Percentiles rank a stretch among this genome's conserved stretches.
Evolutionary conservation across 257 asterid genomes (phyloP).

Genomic region (Capsicum chinense): DNA sequence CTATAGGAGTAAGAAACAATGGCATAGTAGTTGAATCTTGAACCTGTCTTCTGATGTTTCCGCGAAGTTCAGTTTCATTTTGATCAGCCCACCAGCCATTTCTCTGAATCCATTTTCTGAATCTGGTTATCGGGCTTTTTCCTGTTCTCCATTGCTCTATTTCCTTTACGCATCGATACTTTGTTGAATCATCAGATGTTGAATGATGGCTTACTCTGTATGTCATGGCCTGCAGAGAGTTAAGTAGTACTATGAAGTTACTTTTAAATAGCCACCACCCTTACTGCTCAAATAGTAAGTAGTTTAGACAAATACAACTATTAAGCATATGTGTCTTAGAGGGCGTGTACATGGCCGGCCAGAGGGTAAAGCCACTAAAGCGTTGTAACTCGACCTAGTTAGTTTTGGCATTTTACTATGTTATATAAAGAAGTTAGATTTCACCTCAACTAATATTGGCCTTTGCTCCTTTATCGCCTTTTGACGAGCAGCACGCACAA

Average conservation of each 20-base stretch:
- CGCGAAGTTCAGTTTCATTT: conserved; percentile 60
- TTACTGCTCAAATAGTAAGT: no score
- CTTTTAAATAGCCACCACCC: no score
- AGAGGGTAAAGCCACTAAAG: no score
- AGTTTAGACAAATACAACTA: neutral
- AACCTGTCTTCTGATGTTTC: conserved; percentile 66
- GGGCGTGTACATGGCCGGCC: neutral
- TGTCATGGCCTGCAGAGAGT: conserved; percentile 59
- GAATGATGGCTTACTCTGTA: conserved; percentile 93
- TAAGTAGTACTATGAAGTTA: neutral
- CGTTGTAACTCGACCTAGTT: neutral
- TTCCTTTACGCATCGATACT: conserved; percentile 67
- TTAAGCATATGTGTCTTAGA: neutral
- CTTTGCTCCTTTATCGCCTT: conserved; percentile 68
- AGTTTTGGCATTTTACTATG: neutral
- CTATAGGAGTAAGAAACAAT: neutral
- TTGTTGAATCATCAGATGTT: conserved; percentile 92
- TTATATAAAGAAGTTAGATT: neutral
- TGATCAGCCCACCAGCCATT: conserved; percentile 85
- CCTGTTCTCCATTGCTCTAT: conserved; percentile 78
- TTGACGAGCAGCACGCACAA: conserved; percentile 71
- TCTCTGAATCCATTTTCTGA: conserved; percentile 73
- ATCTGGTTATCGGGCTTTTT: conserved; percentile 60
- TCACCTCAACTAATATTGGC: conserved; percentile 86
- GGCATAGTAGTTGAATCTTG: conserved; percentile 12